A percentile compares a stretch with the other conserved stretches of the same genome.
phyloP scores from a whole-genome alignment of 345 rosid genomes.

The Angophora floribunda region DNA sequence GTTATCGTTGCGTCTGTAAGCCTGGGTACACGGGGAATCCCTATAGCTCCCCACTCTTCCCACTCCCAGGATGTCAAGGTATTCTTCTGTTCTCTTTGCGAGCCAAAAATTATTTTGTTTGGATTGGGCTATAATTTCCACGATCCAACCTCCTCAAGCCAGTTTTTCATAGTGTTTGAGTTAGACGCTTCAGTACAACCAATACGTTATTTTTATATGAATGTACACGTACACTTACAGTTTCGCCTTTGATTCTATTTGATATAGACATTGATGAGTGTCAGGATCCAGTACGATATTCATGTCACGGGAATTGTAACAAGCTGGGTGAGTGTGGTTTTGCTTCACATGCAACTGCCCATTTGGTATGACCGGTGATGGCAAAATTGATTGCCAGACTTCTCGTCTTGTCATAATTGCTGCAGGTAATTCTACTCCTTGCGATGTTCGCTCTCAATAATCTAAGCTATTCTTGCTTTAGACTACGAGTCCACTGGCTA shows the following conservation, averaged over 20 bases:
- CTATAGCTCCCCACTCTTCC: not conserved
- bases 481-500: not conserved
- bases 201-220: fast-evolving
- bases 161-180: not conserved
- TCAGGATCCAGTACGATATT: not conserved
- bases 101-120: not conserved
- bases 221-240: not conserved
- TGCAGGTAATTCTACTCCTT: not conserved
- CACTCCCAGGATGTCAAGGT: not conserved
- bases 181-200: not conserved
- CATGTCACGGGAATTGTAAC: not conserved
- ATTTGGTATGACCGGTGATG: not conserved
- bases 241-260: not conserved
- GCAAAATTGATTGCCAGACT: not conserved
- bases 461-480: not conserved
- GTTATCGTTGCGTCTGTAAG: not conserved
- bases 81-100: not conserved
- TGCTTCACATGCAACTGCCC: not conserved
- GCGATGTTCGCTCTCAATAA: not conserved
- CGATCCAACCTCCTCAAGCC: not conserved
- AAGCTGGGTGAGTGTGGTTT: too few species aligned
- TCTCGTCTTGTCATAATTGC: not conserved
- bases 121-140: not conserved
- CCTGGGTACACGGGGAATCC: not conserved
- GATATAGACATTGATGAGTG: not conserved